Evolutionary conservation across 140 eudicot genomes (phyloP).

Genomic region (Flaveria floridana): DNA sequence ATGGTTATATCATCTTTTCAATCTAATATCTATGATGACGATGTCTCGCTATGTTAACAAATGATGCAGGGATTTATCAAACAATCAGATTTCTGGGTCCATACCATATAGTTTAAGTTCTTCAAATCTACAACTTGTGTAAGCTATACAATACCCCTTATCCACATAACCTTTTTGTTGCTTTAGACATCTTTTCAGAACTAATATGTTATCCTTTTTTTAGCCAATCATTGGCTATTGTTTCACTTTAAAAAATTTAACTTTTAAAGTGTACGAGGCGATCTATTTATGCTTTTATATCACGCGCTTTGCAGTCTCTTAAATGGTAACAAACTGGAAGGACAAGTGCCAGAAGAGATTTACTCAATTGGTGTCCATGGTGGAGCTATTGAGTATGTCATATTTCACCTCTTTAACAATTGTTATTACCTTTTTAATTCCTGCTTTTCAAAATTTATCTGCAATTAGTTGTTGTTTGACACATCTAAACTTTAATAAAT

Average conservation of each 20-base stretch:
- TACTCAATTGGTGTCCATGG: slow-evolving; percentile 94
- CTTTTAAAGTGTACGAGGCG: background rate
- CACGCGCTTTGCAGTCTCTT: slow-evolving; percentile 53
- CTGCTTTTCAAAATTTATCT: too few relatives aligned
- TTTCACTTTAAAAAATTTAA: background rate
- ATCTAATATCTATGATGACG: background rate
- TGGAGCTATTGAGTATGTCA: slow-evolving; percentile 92
- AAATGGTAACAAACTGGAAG: slow-evolving; percentile 74
- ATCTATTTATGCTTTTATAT: slow-evolving; percentile 16
- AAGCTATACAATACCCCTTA: slow-evolving; percentile 44
- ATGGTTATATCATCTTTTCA: slow-evolving; percentile 12
- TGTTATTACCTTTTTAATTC: background rate
- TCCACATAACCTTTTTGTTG: slow-evolving; percentile 17
- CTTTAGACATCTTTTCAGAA: slow-evolving; percentile 1
- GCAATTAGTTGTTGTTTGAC: background rate
- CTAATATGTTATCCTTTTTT: background rate
- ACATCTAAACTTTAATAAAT: too few relatives aligned
- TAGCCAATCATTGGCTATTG: background rate
- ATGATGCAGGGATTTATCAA: slow-evolving; percentile 79
- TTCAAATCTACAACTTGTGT: slow-evolving; percentile 88
- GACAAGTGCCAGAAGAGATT: slow-evolving; percentile 90
- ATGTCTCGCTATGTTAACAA: slow-evolving; percentile 11
- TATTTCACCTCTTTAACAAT: background rate
- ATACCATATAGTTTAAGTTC: slow-evolving; percentile 78
- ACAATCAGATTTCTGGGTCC: slow-evolving; percentile 66